Conservation (phyloP, 176 grass and related monocot species). For the Carex myosuroides region DNA sequence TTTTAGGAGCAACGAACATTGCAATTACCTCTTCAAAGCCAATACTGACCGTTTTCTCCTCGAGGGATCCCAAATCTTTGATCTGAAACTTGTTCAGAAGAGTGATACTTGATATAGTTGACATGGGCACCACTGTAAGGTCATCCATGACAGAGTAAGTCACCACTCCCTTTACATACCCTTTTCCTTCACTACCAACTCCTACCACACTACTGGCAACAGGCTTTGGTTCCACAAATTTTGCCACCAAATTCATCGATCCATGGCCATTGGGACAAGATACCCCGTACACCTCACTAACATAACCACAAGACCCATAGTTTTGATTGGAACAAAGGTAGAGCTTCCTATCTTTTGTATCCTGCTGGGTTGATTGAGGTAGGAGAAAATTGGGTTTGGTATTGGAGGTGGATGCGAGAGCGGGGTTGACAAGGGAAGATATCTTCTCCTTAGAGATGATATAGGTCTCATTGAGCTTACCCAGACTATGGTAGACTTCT, state of each 20-base stretch:
- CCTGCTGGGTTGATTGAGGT: neutral
- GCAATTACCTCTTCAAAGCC: constrained; percentile 19
- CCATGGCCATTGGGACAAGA: too few relatives aligned
- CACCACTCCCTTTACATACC: constrained; percentile 29
- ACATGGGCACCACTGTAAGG: constrained; percentile 37
- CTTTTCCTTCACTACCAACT: neutral
- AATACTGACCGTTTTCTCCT: constrained; percentile 31
- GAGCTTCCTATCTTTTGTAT: neutral
- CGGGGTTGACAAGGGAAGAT: constrained; percentile 20
- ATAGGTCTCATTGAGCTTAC: constrained; percentile 12
- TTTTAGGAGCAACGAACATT: neutral
- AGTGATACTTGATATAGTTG: constrained; percentile 23
- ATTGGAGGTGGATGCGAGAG: neutral
- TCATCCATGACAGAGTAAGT: constrained; percentile 40
- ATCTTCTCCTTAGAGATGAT: neutral
- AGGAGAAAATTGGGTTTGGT: neutral
- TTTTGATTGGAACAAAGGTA: neutral
- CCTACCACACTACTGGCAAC: too few relatives aligned
- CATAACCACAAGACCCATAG: too few relatives aligned
- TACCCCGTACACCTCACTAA: too few relatives aligned
- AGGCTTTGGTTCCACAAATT: too few relatives aligned
- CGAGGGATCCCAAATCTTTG: constrained; percentile 2
- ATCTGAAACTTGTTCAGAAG: constrained; percentile 20
- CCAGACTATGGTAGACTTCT: constrained; percentile 35
- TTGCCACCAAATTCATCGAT: too few relatives aligned